A percentile compares a stretch with the other conserved stretches of the same genome.
phyloP scores from a whole-genome alignment of 768 basidiomycete genomes.

The Scleroderma citrinum region DNA sequence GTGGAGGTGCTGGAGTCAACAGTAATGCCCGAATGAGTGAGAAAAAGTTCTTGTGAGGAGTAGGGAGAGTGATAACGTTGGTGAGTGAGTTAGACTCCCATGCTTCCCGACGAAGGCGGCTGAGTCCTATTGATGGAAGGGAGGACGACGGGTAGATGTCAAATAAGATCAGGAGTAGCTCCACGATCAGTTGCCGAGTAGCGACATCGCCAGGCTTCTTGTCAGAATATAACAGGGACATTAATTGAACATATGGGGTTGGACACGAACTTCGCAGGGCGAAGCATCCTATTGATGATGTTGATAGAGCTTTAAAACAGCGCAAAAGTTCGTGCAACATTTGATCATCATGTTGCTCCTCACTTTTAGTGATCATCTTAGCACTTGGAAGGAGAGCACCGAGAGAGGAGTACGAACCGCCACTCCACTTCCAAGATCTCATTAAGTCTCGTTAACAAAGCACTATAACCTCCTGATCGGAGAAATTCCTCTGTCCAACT shows the following conservation, averaged over 20 bases:
- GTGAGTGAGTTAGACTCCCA: slow-evolving; percentile 50
- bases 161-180: slow-evolving; percentile 80
- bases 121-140: slow-evolving; percentile 50
- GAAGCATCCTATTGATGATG: slow-evolving; percentile 82
- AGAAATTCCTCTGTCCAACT: slow-evolving; percentile 93
- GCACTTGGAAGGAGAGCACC: neutral
- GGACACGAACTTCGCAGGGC: slow-evolving; percentile 88
- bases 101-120: slow-evolving; percentile 38
- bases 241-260: slow-evolving; percentile 79
- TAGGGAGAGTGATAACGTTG: slow-evolving; percentile 59
- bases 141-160: slow-evolving; percentile 78
- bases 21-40: slow-evolving; percentile 70
- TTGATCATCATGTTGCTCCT: slow-evolving; percentile 97
- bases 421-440: slow-evolving; percentile 95
- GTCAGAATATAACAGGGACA: slow-evolving; percentile 87
- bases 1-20: slow-evolving; percentile 64
- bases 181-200: slow-evolving; percentile 85
- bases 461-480: slow-evolving; percentile 76
- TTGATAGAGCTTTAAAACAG: slow-evolving; percentile 91
- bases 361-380: slow-evolving; percentile 42
- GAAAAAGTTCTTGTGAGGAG: slow-evolving; percentile 67
- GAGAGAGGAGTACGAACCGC: slow-evolving; percentile 60
- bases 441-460: slow-evolving; percentile 75
- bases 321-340: slow-evolving; percentile 86
- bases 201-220: slow-evolving; percentile 96